phyloP scores from a whole-genome alignment of 73 alveolate genomes.

The Effrenium voratum region DNA sequence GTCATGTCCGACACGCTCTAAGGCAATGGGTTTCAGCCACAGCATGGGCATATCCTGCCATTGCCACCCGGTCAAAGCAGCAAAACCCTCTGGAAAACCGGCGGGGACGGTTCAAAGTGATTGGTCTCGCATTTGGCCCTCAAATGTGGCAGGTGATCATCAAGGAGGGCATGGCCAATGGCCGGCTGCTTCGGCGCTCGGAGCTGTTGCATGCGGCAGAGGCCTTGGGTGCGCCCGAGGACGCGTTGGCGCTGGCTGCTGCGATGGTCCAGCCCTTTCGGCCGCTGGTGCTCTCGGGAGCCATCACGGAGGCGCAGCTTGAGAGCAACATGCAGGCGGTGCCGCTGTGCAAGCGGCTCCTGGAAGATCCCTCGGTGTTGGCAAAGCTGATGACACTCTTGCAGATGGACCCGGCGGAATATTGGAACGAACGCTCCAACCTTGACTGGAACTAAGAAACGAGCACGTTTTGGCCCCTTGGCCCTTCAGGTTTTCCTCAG shows the following conservation, averaged over 20 bases:
- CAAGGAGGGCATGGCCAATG: conserved; percentile 93
- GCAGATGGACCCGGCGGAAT: conserved; percentile 30
- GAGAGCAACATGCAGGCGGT: conserved; percentile 59
- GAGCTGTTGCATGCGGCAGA: not conserved
- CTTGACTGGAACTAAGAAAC: conserved; percentile 22
- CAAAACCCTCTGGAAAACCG: too few species aligned
- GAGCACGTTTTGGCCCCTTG: too few species aligned
- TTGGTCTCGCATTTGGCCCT: too few species aligned
- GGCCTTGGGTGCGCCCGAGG: conserved; percentile 20
- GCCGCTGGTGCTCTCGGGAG: conserved; percentile 84
- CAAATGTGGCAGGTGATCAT: too few species aligned
- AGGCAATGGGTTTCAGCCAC: too few species aligned
- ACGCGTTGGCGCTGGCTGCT: conserved; percentile 75
- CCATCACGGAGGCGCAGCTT: conserved; percentile 40
- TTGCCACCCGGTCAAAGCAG: too few species aligned
- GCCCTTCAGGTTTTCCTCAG: too few species aligned
- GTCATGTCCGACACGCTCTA: too few species aligned
- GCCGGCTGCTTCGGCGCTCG: conserved; percentile 8
- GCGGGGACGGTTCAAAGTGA: too few species aligned
- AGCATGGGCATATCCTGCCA: too few species aligned
- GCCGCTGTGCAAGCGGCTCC: not conserved
- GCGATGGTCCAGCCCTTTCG: conserved; percentile 73
- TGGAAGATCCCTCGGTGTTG: not conserved
- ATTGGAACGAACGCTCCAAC: conserved; percentile 61
- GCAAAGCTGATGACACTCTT: conserved; percentile 27